Evolutionary conservation across 352 stramenopile genomes (phyloP), one percentile per base, ranked within the genome.

Genomic region (Pythium brachiatum): DNA sequence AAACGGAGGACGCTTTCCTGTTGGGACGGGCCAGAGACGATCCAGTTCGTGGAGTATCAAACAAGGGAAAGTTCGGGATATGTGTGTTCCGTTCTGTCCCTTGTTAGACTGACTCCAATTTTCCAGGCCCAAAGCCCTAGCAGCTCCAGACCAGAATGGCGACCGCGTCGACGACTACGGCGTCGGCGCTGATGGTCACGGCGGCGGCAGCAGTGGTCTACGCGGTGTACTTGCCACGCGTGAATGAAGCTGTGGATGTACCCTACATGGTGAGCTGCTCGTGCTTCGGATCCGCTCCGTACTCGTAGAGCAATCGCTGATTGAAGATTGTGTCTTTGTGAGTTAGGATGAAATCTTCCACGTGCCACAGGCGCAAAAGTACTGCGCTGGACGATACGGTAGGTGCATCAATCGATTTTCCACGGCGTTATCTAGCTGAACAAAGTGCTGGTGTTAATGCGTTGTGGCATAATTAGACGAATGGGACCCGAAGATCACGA

Each of bases 401-500:
- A 57, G 39, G 76, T 73, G 16, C 2, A 7, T 34, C 7, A 36
- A n/a, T 9, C 38, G 48, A 6, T 16, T 13, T 48, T 29, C 16
- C 53, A 6, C n/a, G n/a, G n/a, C n/a, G n/a, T n/a, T n/a, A n/a
- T n/a, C n/a, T n/a, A n/a, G 41, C 13, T 51, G 16, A 48, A 56
- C 18, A 12, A 1, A 60, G 11, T 21, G 16, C 41, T 29, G n/a
- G 26, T 15, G 20, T 48, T n/a, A 18, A 7, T 48, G 41, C 16
- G 8, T 21, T 23, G 21, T 65, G 34, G 41, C n/a, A 21, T 39
- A 0, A 26, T 6, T 29, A 95, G 86, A 72, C 25, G 74, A 86
- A 43, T 97, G 91, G 91, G 86, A 97, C 44, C 72, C 86, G 11
- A 97, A 97, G 74, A 97, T 97, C 73, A 97, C 91, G 36, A 97